phyloP scores from a whole-genome alignment of 2,329 filamentous ascomycete species.

The Xylaria sp. region DNA sequence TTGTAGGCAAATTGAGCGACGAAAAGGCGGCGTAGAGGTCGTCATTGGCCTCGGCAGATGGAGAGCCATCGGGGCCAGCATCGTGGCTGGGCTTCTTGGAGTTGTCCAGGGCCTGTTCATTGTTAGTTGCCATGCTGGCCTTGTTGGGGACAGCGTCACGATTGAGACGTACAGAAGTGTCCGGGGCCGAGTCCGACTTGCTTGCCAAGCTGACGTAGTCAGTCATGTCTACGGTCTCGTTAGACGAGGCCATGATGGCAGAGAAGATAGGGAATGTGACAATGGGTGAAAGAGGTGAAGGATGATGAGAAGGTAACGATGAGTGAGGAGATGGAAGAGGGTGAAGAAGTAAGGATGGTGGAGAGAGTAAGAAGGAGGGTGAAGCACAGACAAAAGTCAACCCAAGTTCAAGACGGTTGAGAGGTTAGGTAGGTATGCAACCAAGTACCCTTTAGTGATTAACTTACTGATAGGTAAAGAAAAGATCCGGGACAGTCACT shows the following conservation, averaged over 20 bases:
- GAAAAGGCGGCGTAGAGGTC: slow-evolving; percentile 33
- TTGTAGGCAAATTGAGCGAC: slow-evolving; percentile 33
- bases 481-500: neutral
- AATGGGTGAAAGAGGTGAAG: too few relatives aligned
- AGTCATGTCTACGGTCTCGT: too few relatives aligned
- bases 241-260: too few relatives aligned
- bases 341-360: neutral
- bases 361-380: neutral
- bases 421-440: neutral
- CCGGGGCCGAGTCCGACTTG: too few relatives aligned
- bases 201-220: too few relatives aligned
- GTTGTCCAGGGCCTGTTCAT: slow-evolving; percentile 4
- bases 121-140: neutral
- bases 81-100: slow-evolving; percentile 20
- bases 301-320: too few relatives aligned
- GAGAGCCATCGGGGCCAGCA: neutral
- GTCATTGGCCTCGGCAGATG: slow-evolving; percentile 16
- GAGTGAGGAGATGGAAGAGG: too few relatives aligned
- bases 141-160: too few relatives aligned
- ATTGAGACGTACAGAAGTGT: too few relatives aligned
- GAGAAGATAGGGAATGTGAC: too few relatives aligned
- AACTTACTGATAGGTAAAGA: neutral
- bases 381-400: neutral
- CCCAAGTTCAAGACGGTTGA: neutral
- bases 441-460: neutral